phyloP scores from a whole-genome alignment of 2,329 filamentous ascomycete genomes.

The Pseudodiploospora longispora region DNA sequence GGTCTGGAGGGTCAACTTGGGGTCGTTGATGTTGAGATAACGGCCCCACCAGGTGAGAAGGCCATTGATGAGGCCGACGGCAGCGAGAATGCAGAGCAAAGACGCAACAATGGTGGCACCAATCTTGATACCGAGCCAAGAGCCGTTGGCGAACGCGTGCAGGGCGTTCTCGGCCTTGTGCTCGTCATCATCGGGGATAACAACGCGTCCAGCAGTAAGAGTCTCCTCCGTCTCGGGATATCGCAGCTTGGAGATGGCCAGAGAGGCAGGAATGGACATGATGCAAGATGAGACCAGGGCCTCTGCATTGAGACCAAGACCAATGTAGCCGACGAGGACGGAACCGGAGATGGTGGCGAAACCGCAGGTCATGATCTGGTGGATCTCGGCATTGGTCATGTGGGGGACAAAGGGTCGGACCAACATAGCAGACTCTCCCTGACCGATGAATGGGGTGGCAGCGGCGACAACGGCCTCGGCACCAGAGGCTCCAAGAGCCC shows the following conservation, averaged over 20 bases:
- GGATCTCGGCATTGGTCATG: constrained; percentile 79
- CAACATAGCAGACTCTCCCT: constrained; percentile 89
- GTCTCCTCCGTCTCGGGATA: constrained; percentile 85
- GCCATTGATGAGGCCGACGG: constrained; percentile 66
- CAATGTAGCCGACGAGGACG: constrained; percentile 79
- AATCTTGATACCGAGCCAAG: constrained; percentile 81
- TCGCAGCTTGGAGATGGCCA: constrained; percentile 82
- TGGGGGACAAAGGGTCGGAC: constrained; percentile 80
- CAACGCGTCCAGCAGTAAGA: constrained; percentile 70
- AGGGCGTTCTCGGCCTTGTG: constrained; percentile 70
- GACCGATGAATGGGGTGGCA: constrained; percentile 87
- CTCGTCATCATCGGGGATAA: constrained; percentile 73
- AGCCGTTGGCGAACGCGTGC: constrained; percentile 77
- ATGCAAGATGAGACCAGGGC: constrained; percentile 86
- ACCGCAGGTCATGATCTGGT: constrained; percentile 87
- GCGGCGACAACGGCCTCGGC: constrained; percentile 91
- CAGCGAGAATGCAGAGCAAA: constrained; percentile 74
- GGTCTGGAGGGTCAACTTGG: constrained; percentile 61
- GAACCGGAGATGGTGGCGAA: constrained; percentile 89
- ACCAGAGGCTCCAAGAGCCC: constrained; percentile 77
- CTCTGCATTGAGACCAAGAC: constrained; percentile 73
- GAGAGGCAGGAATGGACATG: constrained; percentile 88
- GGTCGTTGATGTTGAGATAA: constrained; percentile 65
- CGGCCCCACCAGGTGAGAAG: constrained; percentile 77
- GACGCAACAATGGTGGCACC: constrained; percentile 73